Evolutionary conservation across 345 rosid species (phyloP), one percentile per base, ranked within the genome.

Genomic region (Lenwebbia sp.): DNA sequence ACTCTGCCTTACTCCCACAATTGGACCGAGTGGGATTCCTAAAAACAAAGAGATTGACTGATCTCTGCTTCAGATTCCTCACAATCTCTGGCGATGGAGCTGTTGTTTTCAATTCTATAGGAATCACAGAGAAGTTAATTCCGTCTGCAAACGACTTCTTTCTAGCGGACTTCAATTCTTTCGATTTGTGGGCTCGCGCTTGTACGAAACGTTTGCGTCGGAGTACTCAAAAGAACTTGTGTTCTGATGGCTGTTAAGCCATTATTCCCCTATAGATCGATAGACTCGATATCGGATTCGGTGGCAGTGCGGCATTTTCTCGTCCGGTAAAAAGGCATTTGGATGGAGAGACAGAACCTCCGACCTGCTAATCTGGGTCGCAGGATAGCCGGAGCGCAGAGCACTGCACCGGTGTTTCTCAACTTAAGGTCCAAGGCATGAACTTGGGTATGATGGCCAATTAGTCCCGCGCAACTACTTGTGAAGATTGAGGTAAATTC

Each of bases 311-410:
- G 0, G 75, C 0, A 19, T 62, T 30, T 30, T 7, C 41, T 17
- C 0, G 41, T 7, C 30, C 19, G 74, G 3, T 0, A 6, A 60
- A 28, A 60, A 0, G 5, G 19, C 74, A 13, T n/a, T 60, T 0
- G 0, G 37, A 60, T 28, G 74, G 40, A 60, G 74, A 28, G 74
- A 28, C 1, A 8, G 21, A 60, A 28, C 6, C 15, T 13, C 9
- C 10, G 21, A 60, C 74, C 37, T 13, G 17, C 70, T n/a, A 13
- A 60, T 60, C 22, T 1, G 40, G 75, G 23, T 30, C 1, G 11
- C 22, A 8, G 6, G 19, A 60, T 4, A n/a, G 37, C 19, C 70
- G 37, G 4, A 62, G 22, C 11, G 11, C 75, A 19, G 25, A 7
- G 57, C 10, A 22, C 25, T 4, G 57, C 10, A 54, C 25, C 2